Evolutionary conservation across 169 alveolate genomes (phyloP).

Genomic region (Plasmodium sp.): DNA sequence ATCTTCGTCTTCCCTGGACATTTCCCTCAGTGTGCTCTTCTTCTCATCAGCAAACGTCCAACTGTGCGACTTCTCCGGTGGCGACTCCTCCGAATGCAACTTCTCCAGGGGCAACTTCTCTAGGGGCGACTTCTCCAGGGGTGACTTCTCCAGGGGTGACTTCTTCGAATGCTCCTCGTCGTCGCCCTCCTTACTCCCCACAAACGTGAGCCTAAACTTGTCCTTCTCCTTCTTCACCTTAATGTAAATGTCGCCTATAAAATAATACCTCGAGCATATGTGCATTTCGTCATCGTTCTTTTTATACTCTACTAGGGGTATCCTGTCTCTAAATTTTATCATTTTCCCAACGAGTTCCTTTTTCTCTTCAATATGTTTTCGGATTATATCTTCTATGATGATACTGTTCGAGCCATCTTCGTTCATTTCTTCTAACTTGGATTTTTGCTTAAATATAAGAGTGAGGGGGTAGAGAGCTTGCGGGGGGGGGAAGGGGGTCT

Average conservation of each 20-base stretch:
- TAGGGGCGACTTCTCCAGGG: not conserved
- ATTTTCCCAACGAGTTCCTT: conserved; percentile 19
- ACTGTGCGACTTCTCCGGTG: not conserved
- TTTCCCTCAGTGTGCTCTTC: not conserved
- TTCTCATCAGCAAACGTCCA: not conserved
- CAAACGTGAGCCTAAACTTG: conserved; percentile 30
- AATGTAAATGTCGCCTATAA: conserved; percentile 58
- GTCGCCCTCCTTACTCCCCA: not conserved
- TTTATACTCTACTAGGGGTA: conserved; percentile 56
- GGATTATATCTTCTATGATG: conserved; percentile 25
- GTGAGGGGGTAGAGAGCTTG: not conserved
- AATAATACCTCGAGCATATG: conserved; percentile 36
- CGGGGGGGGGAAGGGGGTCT: not conserved
- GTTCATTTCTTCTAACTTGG: conserved; percentile 42
- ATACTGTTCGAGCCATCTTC: not conserved
- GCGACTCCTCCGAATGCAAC: not conserved
- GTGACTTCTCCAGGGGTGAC: not conserved
- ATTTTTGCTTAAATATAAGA: not conserved
- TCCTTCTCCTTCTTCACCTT: conserved; percentile 18
- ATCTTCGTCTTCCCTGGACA: not conserved
- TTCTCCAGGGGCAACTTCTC: not conserved
- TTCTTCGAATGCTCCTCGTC: not conserved
- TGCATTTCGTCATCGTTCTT: conserved; percentile 27
- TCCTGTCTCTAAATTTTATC: conserved; percentile 44
- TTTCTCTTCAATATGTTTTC: conserved; percentile 39